These are phyloP conservation scores for Penicillium herquei DNA, from an alignment of 495 filamentous ascomycete species.

Conservation along the genomic window DNA sequence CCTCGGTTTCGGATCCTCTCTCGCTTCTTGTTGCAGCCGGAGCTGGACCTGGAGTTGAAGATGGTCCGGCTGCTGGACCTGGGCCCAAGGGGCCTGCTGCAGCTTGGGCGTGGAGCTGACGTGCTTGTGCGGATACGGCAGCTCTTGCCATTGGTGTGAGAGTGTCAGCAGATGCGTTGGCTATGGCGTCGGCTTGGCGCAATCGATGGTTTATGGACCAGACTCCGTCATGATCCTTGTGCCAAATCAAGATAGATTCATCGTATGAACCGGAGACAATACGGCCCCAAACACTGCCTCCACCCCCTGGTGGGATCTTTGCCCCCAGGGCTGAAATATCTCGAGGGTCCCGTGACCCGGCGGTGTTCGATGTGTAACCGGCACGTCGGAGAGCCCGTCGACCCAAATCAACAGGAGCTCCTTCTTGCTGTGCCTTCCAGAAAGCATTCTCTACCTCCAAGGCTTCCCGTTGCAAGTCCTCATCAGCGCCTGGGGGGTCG, in stretches of 20 bases:
- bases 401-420: constrained; percentile 44
- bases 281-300: constrained; percentile 77
- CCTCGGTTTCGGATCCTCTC: not conserved
- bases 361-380: constrained; percentile 59
- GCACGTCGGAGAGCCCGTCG: constrained; percentile 46
- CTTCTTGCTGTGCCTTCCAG: constrained; percentile 65
- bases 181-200: constrained; percentile 62
- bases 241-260: constrained; percentile 93
- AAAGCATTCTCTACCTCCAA: constrained; percentile 68
- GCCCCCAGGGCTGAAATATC: constrained; percentile 78
- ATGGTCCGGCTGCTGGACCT: not conserved
- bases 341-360: constrained; percentile 68
- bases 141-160: constrained; percentile 20
- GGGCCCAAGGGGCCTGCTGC: not conserved
- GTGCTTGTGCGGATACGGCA: constrained; percentile 21
- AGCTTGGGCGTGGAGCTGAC: constrained; percentile 24
- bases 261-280: constrained; percentile 97
- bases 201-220: constrained; percentile 75
- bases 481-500: constrained; percentile 75
- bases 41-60: not conserved
- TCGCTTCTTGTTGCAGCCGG: not conserved
- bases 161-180: constrained; percentile 35
- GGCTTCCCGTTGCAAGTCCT: constrained; percentile 69
- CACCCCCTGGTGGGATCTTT: constrained; percentile 82
- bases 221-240: constrained; percentile 72